Conservation (phyloP, 2,329 filamentous ascomycete genomes). For the Trichoderma sp. region DNA sequence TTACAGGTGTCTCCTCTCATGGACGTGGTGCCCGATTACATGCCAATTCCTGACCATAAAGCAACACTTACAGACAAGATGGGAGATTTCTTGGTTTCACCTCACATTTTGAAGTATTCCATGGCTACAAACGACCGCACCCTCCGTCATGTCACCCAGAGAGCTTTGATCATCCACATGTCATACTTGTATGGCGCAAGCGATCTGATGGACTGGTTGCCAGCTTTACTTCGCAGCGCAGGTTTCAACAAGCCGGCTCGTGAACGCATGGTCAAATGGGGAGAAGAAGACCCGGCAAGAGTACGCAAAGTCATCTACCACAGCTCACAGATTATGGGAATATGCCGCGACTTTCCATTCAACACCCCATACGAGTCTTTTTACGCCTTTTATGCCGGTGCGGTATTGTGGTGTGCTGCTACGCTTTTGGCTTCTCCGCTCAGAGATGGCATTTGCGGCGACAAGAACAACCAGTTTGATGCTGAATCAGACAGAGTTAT, state of each 20-base stretch:
- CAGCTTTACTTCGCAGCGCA: neutral
- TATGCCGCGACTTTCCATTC: neutral
- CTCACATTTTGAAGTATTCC: neutral
- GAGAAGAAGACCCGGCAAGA: neutral
- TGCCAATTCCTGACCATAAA: neutral
- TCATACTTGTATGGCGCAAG: neutral
- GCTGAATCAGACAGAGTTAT: neutral
- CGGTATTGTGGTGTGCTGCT: neutral
- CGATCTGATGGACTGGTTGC: neutral
- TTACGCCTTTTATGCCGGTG: neutral
- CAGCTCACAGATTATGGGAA: neutral
- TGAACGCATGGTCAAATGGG: neutral
- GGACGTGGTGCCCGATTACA: neutral
- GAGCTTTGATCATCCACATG: neutral
- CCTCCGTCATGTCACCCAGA: neutral
- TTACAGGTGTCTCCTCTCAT: neutral
- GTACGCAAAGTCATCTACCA: neutral
- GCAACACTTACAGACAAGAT: neutral
- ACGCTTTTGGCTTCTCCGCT: neutral
- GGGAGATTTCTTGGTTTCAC: neutral
- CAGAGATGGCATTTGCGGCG: neutral
- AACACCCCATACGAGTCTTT: neutral
- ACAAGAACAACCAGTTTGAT: neutral
- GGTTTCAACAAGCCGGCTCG: neutral
- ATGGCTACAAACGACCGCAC: neutral